Evolutionary conservation across 495 filamentous ascomycete genomes (phyloP), one percentile per base, ranked within the genome.

Genomic region (Neurospora hispaniola): DNA sequence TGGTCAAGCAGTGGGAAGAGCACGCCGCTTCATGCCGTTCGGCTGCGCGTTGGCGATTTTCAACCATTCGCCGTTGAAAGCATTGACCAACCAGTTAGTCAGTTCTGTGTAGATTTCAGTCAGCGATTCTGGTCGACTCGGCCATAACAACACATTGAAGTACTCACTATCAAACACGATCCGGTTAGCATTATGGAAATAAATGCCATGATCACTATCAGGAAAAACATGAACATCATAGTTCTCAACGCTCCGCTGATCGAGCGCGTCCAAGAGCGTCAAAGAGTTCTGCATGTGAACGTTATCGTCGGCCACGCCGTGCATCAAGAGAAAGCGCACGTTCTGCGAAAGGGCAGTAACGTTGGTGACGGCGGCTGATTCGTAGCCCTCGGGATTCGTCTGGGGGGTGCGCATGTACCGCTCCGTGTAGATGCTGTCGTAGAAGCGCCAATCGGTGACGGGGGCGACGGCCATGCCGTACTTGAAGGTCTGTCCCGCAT

Each of bases 381-480:
- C 85, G 81, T 98, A 99, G 3, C 96, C 94, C 0, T 80, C 77
- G 2, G 84, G 85, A 77, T 98, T 98, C 76, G 91, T 85, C 75
- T 96, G 89, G 38, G 95, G 94, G 5, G 90, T 97, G 74, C 93
- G 91, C 94, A 98, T 98, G 80, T 97, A 97, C 43, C 94, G 88
- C 80, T 98, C 94, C 7, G 95, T 98, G 82, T 98, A 98, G 74
- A 98, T 92, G 35, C 92, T 94, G 79, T 98, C 94, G 80, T 98
- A 98, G 79, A 91, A 96, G 62, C 91, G 86, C 96, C 96, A 99
- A 80, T 99, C 94, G 1, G 96, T 99, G 14, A 99, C 96, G 11
- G 96, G 96, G 4, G 96, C 96, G 35, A 99, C 96, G 14, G 96
- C 94, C 93, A 99, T 97, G 40, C 96, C 96, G 78, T 98, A 99